Evolutionary conservation across 2,329 filamentous ascomycete genomes (phyloP), one percentile per base, ranked within the genome.

Genomic region (Microdochium trichocladiopsis): DNA sequence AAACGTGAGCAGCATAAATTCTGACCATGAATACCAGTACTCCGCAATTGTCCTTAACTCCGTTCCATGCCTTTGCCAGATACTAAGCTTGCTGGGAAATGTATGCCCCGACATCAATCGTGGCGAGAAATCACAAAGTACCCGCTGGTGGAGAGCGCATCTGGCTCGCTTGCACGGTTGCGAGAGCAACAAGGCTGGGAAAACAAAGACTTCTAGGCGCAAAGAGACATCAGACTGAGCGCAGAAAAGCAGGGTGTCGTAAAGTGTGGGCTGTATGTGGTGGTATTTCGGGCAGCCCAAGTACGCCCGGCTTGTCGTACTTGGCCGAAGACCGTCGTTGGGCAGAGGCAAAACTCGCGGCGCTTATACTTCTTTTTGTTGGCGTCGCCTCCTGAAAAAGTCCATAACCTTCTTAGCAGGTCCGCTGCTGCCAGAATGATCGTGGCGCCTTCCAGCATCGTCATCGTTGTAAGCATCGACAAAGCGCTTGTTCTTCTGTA

Each of bases 381-480:
- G 41, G 16, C 41, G 41, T 16, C 41, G 41, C 67, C 92, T 81
- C 61, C 94, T 81, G 76, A 99, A 99, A 70, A 97, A 96, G 72
- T 99, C 93, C 92, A 99, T 97, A 37, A 99, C 94, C 65, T 90
- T 85, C 67, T 92, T 87, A 14, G 92, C 91, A 2, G 91, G 88
- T 52, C 90, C 90, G 57, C 86, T 93, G 68, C 88, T 95, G 47
- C 93, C 93, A 28, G 85, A 85, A 63, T 91, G 85, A 50, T 85
- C 82, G 51, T 77, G 76, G 33, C 68, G 67, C 57, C 73, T 77
- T 47, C 73, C 76, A 56, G 78, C 79, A 49, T 82, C 80, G 59
- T 90, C 87, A 56, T 84, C 81, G 55, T 96, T 90, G 66, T 95
- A 96, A 2, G 88, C 90, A 62, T 96, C 91, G 1, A 82, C 86